Evolutionary conservation across 2,329 filamentous ascomycete species (phyloP), one percentile per base, ranked within the genome.

Genomic region (Pseudocercospora macadamiae): DNA sequence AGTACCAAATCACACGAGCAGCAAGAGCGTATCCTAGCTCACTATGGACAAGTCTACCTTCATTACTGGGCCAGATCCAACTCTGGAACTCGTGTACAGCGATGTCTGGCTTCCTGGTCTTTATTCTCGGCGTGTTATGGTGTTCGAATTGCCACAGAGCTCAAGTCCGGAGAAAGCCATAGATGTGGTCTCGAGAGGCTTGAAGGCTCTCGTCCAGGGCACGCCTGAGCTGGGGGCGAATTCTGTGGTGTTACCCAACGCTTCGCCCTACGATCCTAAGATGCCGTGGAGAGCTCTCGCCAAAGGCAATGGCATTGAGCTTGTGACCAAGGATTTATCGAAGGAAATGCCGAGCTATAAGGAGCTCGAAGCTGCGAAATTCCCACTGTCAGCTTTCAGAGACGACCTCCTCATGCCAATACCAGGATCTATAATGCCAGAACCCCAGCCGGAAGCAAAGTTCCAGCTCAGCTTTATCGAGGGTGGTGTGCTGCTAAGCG

Each of bases 41-140:
- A n/a, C n/a, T 10, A 63, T 63, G 61, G 48, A 56, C 9, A 59
- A 30, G 25, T 60, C 48, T 6, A 49, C 59, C 26, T 63, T 59
- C 54, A 59, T 65, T 19, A 57, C 57, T 19, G 63, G 60, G 2
- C 60, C 63, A 14, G 54, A 61, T 6, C 61, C 63, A n/a, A 51
- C 37, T 9, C 53, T 65, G 10, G 54, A 63, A 23, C 30, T 65
- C 19, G 44, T 55, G 4, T 61, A 64, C 55, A 66, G 61, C 60
- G 62, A 66, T 47, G 60, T 64, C 48, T 66, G 64, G 62, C 56
- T 66, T 4, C 64, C 62, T 7, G 54, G 59, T 9, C 57, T 66
- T 14, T 64, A 63, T 47, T 63, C 62, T 18, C 58, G 64, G 7
- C 60, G 62, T 12, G 53, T 64, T 23, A 32, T 64, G 26, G 63